Evolutionary conservation across 2,329 filamentous ascomycete species (phyloP).

Genomic region (Hortaea sp.): DNA sequence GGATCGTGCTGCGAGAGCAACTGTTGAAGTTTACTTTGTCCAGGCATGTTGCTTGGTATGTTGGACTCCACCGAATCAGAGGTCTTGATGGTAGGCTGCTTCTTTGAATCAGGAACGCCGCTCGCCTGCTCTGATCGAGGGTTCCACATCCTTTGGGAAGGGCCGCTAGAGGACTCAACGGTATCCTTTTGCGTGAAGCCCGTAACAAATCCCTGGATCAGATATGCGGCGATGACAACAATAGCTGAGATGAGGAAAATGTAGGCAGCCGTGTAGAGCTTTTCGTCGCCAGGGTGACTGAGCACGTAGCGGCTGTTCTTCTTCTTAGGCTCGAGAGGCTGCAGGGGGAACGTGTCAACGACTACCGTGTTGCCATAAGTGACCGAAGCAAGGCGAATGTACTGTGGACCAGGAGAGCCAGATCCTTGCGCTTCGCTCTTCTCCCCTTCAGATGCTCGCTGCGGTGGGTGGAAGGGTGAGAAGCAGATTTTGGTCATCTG

Average conservation of each 20-base stretch:
- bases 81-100: neutral
- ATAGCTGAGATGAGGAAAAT: slow-evolving; percentile 51
- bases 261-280: slow-evolving; percentile 44
- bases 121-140: slow-evolving; percentile 16
- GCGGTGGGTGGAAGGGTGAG: slow-evolving; percentile 35
- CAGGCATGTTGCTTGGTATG: slow-evolving; percentile 1
- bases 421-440: neutral
- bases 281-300: slow-evolving; percentile 44
- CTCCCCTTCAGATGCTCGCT: slow-evolving; percentile 12
- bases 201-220: slow-evolving; percentile 54
- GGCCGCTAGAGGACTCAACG: slow-evolving; percentile 41
- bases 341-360: slow-evolving; percentile 68
- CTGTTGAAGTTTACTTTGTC: slow-evolving; percentile 2
- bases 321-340: slow-evolving; percentile 37
- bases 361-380: slow-evolving; percentile 71
- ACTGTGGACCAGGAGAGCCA: slow-evolving; percentile 37
- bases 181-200: slow-evolving; percentile 6
- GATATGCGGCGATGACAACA: slow-evolving; percentile 51
- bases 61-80: slow-evolving; percentile 1
- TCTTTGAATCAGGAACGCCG: slow-evolving; percentile 1
- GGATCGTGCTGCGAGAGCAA: slow-evolving; percentile 3
- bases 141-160: slow-evolving; percentile 42
- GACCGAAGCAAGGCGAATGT: slow-evolving; percentile 69
- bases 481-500: slow-evolving; percentile 48
- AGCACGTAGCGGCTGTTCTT: slow-evolving; percentile 57